A percentile compares a stretch with the other conserved stretches of the same genome.
These are phyloP conservation scores for Penstemon barbatus DNA, from an alignment of 257 asterid genomes.

Conservation along the genomic window DNA sequence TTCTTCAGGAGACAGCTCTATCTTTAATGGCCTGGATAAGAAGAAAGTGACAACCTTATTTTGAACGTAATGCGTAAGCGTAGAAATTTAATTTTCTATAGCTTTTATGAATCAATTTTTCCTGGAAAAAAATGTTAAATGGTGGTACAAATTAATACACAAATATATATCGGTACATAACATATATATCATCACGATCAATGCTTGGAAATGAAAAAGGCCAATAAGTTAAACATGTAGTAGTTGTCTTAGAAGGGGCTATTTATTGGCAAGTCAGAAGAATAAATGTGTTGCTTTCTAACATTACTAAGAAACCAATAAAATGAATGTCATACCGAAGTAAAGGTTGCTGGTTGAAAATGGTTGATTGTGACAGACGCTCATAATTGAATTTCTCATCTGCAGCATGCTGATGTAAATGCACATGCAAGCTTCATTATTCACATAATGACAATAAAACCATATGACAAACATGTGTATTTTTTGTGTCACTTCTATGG, in stretches of 20 bases:
- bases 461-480: slow-evolving; percentile 5
- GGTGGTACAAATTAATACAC: slow-evolving; percentile 11
- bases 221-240: slow-evolving; percentile 12
- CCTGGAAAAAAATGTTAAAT: slow-evolving; percentile 5
- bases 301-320: slow-evolving; percentile 19
- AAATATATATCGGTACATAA: neutral
- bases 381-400: slow-evolving; percentile 96
- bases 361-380: slow-evolving; percentile 73
- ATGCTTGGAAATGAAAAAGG: neutral
- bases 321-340: slow-evolving; percentile 56
- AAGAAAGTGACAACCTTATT: slow-evolving; percentile 19
- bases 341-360: slow-evolving; percentile 95
- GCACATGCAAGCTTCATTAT: slow-evolving; percentile 15
- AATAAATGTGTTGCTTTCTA: slow-evolving; percentile 12
- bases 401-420: slow-evolving; percentile 86
- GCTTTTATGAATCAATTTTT: slow-evolving; percentile 1
- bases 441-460: neutral
- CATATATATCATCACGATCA: slow-evolving; percentile 17
- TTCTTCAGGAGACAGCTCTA: slow-evolving; percentile 96
- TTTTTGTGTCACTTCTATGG: slow-evolving; percentile 7
- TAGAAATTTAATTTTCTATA: neutral
- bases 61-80: slow-evolving; percentile 23
- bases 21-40: slow-evolving; percentile 65
- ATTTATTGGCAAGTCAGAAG: slow-evolving; percentile 10
- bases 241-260: slow-evolving; percentile 2